phyloP scores from a whole-genome alignment of 805 yeast species.

The Yarrowia hollandica region DNA sequence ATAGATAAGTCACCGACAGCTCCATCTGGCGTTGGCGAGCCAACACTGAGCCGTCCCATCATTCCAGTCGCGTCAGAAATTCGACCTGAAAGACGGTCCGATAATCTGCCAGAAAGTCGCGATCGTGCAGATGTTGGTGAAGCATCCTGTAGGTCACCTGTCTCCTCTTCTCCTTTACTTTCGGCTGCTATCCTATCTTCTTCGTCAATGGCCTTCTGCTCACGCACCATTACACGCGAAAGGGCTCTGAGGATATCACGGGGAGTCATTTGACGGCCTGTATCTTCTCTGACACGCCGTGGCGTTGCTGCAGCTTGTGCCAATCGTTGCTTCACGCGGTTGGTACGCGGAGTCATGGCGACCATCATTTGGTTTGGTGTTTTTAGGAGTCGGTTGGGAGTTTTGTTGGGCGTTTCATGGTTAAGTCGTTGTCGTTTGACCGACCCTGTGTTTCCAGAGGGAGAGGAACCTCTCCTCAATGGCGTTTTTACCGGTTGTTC shows the following conservation, averaged over 20 bases:
- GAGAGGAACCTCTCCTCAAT: not conserved
- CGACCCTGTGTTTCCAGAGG: not conserved
- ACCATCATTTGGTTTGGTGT: not conserved
- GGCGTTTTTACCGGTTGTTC: constrained; percentile 10
- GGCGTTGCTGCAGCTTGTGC: constrained; percentile 33
- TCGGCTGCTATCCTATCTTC: not conserved
- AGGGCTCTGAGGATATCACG: constrained; percentile 33
- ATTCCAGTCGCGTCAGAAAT: not conserved
- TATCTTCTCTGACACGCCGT: constrained; percentile 27
- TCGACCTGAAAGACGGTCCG: not conserved
- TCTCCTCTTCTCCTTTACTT: not conserved
- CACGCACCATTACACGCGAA: constrained; percentile 34
- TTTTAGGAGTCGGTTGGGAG: not conserved
- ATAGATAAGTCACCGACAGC: not conserved
- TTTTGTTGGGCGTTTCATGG: constrained; percentile 12
- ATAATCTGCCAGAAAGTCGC: not conserved
- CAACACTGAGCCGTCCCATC: not conserved
- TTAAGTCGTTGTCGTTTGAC: constrained; percentile 17
- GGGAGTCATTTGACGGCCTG: constrained; percentile 30
- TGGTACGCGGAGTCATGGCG: constrained; percentile 21
- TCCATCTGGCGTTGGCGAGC: not conserved
- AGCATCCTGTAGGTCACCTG: not conserved
- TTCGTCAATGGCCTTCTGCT: constrained; percentile 18
- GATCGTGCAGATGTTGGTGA: not conserved
- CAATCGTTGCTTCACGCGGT: constrained; percentile 19